A percentile compares a stretch with the other conserved stretches of the same genome.
phyloP scores from a whole-genome alignment of 768 basidiomycete species.

The Rhizopogon rudus region DNA sequence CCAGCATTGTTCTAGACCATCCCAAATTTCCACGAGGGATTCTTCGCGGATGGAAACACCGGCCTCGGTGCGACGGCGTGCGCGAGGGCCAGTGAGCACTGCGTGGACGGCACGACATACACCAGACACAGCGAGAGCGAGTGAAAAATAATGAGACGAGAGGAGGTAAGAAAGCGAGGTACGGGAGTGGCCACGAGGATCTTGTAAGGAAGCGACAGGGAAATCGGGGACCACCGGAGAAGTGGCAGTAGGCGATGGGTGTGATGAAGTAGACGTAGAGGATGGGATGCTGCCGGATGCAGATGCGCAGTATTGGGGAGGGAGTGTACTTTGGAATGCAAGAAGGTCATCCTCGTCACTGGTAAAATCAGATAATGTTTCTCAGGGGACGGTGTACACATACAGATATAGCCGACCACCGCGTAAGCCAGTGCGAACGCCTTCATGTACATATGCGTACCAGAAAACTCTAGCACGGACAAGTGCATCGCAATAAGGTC shows the following conservation, averaged over 20 bases:
- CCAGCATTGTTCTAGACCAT: slow-evolving; percentile 77
- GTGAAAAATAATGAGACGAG: slow-evolving; percentile 55
- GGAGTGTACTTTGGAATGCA: slow-evolving; percentile 62
- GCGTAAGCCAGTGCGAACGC: slow-evolving; percentile 72
- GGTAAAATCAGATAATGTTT: background rate
- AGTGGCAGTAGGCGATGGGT: slow-evolving; percentile 26
- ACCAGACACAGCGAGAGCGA: slow-evolving; percentile 69
- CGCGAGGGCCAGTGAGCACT: slow-evolving; percentile 74
- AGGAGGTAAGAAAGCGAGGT: slow-evolving; percentile 44
- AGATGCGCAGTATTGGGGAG: slow-evolving; percentile 32
- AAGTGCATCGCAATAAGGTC: slow-evolving; percentile 52
- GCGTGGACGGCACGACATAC: slow-evolving; percentile 77
- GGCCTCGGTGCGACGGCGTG: slow-evolving; percentile 50
- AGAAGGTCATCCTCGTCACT: slow-evolving; percentile 76
- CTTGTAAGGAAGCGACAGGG: slow-evolving; percentile 18
- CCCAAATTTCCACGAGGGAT: slow-evolving; percentile 78
- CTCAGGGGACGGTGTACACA: slow-evolving; percentile 20
- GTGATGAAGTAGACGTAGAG: slow-evolving; percentile 26
- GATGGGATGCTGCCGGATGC: slow-evolving; percentile 24
- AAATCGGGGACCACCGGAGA: slow-evolving; percentile 18
- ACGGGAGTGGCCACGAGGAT: slow-evolving; percentile 20
- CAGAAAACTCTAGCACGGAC: slow-evolving; percentile 81
- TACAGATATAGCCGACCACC: slow-evolving; percentile 85
- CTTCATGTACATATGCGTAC: slow-evolving; percentile 86
- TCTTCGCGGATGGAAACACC: slow-evolving; percentile 53